A percentile compares a stretch with the other conserved stretches of the same genome.
phyloP scores from a whole-genome alignment of 2,329 filamentous ascomycete species.

The Alternaria gansuensis region DNA sequence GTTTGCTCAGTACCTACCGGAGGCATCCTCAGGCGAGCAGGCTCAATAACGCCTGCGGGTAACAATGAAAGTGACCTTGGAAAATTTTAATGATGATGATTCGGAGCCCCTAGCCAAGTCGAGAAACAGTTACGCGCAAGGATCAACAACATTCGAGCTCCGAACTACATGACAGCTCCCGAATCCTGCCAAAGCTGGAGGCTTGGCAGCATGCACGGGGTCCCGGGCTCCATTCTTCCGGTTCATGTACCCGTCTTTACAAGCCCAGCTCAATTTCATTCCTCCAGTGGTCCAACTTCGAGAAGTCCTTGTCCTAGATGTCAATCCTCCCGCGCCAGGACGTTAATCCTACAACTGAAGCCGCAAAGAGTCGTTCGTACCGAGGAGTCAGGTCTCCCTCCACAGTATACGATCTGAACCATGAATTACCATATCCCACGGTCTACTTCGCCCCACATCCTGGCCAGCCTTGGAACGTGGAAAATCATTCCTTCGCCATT shows the following conservation, averaged over 20 bases:
- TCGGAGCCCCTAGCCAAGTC: background rate
- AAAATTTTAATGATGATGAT: too few relatives aligned
- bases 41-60: background rate
- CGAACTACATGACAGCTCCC: background rate
- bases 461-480: background rate
- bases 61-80: background rate
- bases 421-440: too few relatives aligned
- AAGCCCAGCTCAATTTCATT: background rate
- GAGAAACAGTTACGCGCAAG: background rate
- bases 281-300: background rate
- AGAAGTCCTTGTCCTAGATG: background rate
- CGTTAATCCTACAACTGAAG: background rate
- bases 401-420: too few relatives aligned
- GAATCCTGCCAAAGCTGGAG: background rate
- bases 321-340: background rate
- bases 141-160: background rate
- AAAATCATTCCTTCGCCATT: too few relatives aligned
- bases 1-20: background rate
- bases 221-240: conserved; percentile 3
- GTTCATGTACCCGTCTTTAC: background rate
- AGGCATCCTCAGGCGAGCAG: background rate
- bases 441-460: background rate
- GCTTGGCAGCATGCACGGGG: background rate
- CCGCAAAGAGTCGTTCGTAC: background rate
- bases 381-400: background rate